These are phyloP conservation scores for Candolleomyces eurysporus DNA, from an alignment of 768 basidiomycete genomes.

Conservation along the genomic window DNA sequence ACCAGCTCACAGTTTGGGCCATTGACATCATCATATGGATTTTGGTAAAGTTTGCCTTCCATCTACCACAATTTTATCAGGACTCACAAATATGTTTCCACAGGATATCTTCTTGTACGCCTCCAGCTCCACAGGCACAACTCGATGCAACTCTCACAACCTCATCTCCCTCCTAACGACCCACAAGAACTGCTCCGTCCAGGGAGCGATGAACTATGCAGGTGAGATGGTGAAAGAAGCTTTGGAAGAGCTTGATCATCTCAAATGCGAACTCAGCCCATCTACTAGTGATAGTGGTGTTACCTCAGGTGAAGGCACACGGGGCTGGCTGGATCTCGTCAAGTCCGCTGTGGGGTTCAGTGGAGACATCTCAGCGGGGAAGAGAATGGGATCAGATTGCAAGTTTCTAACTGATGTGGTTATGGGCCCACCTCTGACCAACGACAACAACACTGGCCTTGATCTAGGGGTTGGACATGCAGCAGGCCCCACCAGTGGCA, in stretches of 20 bases:
- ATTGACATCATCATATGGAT: conserved; percentile 52
- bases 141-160: conserved; percentile 3
- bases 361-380: no score
- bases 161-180: conserved; percentile 7
- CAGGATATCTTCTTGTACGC: conserved; percentile 10
- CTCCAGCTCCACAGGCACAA: neutral
- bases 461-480: no score
- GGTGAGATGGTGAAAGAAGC: conserved; percentile 10
- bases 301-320: neutral
- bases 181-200: conserved; percentile 8
- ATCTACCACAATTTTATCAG: neutral
- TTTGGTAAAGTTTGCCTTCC: conserved; percentile 37
- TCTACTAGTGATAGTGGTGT: neutral
- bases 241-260: no score
- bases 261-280: conserved; percentile 4
- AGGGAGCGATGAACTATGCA: conserved; percentile 18
- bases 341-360: neutral
- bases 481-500: neutral
- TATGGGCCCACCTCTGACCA: neutral
- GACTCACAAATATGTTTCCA: neutral
- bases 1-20: conserved; percentile 36
- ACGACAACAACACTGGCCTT: no score
- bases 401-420: neutral
- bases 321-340: neutral
- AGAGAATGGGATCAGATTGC: neutral